Conservation (phyloP, 805 yeast species). For the Tetrapisispora nanseiensis region DNA sequence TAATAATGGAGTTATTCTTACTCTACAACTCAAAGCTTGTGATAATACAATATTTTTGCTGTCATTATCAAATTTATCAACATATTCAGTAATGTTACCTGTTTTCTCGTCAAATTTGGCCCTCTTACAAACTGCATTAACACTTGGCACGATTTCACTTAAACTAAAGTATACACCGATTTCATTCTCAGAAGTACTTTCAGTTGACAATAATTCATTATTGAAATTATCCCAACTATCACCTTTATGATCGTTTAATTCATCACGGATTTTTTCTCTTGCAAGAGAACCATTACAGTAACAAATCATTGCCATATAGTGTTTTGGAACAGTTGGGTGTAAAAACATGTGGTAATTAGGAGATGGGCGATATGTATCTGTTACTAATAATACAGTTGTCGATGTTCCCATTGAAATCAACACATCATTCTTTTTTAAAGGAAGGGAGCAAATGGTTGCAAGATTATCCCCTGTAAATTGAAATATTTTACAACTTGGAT, state of each 20-base stretch:
- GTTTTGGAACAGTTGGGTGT: conserved; percentile 69
- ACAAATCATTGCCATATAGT: conserved; percentile 92
- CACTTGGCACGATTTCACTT: conserved; percentile 87
- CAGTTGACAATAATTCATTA: conserved; percentile 29
- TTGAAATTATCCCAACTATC: conserved; percentile 56
- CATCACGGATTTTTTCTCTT: conserved; percentile 64
- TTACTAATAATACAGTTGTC: conserved; percentile 78
- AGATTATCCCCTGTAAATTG: conserved; percentile 88
- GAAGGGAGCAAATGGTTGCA: conserved; percentile 78
- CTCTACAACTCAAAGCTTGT: conserved; percentile 76
- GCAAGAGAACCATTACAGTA: conserved; percentile 88
- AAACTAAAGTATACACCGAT: conserved; percentile 79
- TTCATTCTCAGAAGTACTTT: conserved; percentile 35
- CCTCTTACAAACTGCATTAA: conserved; percentile 51
- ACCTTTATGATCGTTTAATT: conserved; percentile 27
- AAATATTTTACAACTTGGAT: conserved; percentile 45
- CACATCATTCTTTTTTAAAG: conserved; percentile 65
- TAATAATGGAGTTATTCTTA: conserved; percentile 70
- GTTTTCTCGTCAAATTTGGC: conserved; percentile 32
- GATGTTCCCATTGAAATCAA: conserved; percentile 82
- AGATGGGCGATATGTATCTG: conserved; percentile 68
- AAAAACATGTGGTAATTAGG: conserved; percentile 76
- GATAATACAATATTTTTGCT: conserved; percentile 73
- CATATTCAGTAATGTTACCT: conserved; percentile 22
- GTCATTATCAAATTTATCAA: conserved; percentile 45